Percentiles rank a stretch among this genome's conserved stretches.
Evolutionary conservation across 768 basidiomycete genomes (phyloP).

Genomic region (Tubosaeta sp.): DNA sequence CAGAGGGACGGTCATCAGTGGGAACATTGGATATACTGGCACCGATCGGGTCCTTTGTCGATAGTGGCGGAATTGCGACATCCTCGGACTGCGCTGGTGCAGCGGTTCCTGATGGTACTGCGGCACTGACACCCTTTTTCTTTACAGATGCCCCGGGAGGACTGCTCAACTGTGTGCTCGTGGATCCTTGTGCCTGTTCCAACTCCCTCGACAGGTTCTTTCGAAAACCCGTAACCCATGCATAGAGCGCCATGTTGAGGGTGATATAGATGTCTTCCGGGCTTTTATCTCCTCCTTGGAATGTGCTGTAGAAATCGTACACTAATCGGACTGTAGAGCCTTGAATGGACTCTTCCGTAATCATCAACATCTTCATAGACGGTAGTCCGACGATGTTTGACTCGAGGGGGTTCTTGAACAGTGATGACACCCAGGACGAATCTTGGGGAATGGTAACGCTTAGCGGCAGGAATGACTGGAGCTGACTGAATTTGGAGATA

Average conservation of each 20-base stretch:
- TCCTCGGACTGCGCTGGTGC: conserved; percentile 9
- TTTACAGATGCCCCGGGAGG: conserved; percentile 28
- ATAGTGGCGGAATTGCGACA: not conserved
- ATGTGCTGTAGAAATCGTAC: conserved; percentile 73
- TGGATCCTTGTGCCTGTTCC: conserved; percentile 62
- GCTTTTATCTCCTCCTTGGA: conserved; percentile 52
- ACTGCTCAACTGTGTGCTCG: conserved; percentile 43
- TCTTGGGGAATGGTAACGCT: conserved; percentile 39
- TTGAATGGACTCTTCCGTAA: conserved; percentile 54
- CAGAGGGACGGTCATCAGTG: conserved; percentile 7
- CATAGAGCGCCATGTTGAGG: conserved; percentile 75
- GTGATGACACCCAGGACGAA: conserved; percentile 53
- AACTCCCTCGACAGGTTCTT: conserved; percentile 75
- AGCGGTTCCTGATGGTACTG: conserved; percentile 5
- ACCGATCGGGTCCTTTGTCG: conserved; percentile 9
- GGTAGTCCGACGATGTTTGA: conserved; percentile 79
- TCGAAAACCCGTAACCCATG: conserved; percentile 74
- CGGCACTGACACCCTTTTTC: conserved; percentile 33
- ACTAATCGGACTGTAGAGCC: conserved; percentile 40
- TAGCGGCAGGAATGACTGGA: conserved; percentile 44
- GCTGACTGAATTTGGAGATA: conserved; percentile 69
- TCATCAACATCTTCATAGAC: conserved; percentile 79
- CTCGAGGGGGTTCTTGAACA: conserved; percentile 60
- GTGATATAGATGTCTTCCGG: conserved; percentile 82
- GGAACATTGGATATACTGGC: not conserved